phyloP scores from a whole-genome alignment of 192 early-diverging fungal genomes.

The Coemansia sp. region DNA sequence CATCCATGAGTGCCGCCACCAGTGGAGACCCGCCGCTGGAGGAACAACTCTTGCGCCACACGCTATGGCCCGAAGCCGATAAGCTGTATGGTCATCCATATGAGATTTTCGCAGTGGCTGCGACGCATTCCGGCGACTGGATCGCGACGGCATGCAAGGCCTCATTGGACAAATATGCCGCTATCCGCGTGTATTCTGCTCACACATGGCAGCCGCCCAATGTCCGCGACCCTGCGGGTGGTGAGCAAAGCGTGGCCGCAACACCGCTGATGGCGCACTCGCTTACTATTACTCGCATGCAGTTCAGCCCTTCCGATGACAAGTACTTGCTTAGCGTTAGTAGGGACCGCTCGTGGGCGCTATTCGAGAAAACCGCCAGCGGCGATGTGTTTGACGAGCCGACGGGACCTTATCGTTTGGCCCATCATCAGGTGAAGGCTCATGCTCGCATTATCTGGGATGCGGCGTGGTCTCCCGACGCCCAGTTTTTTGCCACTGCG shows the following conservation, averaged over 20 bases:
- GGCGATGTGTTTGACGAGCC: constrained; percentile 28
- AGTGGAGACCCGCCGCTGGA: constrained; percentile 76
- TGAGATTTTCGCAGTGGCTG: constrained; percentile 82
- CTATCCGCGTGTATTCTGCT: constrained; percentile 38
- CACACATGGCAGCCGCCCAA: constrained; percentile 31
- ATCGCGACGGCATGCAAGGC: constrained; percentile 65
- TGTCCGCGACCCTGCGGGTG: not conserved
- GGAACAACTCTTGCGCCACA: constrained; percentile 83
- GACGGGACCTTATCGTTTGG: constrained; percentile 57
- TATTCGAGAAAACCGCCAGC: constrained; percentile 64
- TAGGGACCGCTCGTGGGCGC: constrained; percentile 85
- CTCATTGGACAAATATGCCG: constrained; percentile 26
- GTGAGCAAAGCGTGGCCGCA: not conserved
- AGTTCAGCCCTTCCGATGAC: constrained; percentile 72
- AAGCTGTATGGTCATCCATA: constrained; percentile 98
- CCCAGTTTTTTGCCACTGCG: constrained; percentile 80
- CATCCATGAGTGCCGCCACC: constrained; percentile 36
- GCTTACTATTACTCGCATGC: constrained; percentile 80
- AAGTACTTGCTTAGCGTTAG: constrained; percentile 74
- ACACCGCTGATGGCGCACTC: constrained; percentile 73
- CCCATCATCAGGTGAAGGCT: constrained; percentile 62
- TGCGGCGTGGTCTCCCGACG: constrained; percentile 79
- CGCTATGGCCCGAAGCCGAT: constrained; percentile 94
- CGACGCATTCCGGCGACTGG: constrained; percentile 64
- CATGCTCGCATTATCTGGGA: constrained; percentile 96